phyloP scores from a whole-genome alignment of 2,329 filamentous ascomycete species.

The Venturia oleaginea region DNA sequence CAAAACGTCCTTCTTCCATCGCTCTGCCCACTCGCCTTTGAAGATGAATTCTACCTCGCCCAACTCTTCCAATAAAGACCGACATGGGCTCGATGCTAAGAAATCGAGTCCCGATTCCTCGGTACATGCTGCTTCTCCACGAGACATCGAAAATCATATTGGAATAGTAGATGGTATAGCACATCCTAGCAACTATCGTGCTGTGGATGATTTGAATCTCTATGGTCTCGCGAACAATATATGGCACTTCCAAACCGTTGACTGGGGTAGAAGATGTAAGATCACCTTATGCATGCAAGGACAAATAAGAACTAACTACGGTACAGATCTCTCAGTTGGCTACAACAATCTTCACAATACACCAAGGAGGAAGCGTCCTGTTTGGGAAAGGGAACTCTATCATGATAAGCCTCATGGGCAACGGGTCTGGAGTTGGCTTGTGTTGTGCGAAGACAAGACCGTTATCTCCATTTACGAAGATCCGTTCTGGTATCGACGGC shows the following conservation, averaged over 20 bases:
- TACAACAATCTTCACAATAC: conserved; percentile 54
- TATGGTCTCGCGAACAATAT: conserved; percentile 57
- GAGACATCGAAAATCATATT: conserved; percentile 8
- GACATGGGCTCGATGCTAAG: neutral
- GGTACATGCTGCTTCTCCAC: neutral
- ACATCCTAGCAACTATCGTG: conserved; percentile 27
- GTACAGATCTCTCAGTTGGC: conserved; percentile 56
- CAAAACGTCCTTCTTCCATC: conserved; percentile 10
- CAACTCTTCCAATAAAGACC: neutral
- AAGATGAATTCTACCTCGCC: neutral
- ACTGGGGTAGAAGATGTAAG: conserved; percentile 56
- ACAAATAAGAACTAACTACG: neutral
- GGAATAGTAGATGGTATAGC: conserved; percentile 23
- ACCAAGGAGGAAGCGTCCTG: conserved; percentile 13
- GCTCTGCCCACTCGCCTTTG: neutral
- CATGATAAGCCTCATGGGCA: conserved; percentile 39
- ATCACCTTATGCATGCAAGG: neutral
- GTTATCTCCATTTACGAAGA: conserved; percentile 62
- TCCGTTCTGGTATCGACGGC: conserved; percentile 33
- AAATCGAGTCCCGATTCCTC: conserved; percentile 3
- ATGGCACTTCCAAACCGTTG: conserved; percentile 68
- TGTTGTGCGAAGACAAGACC: conserved; percentile 59
- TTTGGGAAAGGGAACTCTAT: conserved; percentile 20
- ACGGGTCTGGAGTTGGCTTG: conserved; percentile 62
- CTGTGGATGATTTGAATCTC: conserved; percentile 36